Evolutionary conservation across 2,329 filamentous ascomycete species (phyloP), one percentile per base, ranked within the genome.

Genomic region (Exophiala viscosa): DNA sequence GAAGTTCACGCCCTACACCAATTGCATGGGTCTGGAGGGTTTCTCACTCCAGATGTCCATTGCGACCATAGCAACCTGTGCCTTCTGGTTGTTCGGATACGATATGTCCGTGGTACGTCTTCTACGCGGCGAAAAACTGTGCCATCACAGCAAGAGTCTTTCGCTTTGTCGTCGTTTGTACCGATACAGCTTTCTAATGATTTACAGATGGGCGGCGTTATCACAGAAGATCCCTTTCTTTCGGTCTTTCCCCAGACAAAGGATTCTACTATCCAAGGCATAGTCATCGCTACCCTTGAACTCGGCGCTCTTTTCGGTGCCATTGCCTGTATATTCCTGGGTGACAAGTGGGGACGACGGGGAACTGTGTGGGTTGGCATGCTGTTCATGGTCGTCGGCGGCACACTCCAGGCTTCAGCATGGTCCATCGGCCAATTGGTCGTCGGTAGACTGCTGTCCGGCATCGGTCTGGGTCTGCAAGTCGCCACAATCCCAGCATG

Each of bases 381-480:
- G 23, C 49, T 62, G 2, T 69, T 73, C 39, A 75, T 76, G 72
- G 61, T 76, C 4, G 58, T 75, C 20, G 74, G 74, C 8, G 69
- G 73, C 0, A 62, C 68, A 9, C 69, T 76, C 17, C 68, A 75
- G 18, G 66, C 66, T 0, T 68, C 68, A 2, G 70, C 74, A 0
- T 70, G 65, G 31, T 66, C 64, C 0, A 55, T 73, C 1, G 65
- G 65, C 1, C 74, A 77, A 52, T 66, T 78, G 31, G 63, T 67
- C 39, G 67, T 76, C n/a, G 75, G 75, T n/a, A 68, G 75, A 35
- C 69, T 75, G 20, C 66, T 78, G 17, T 74, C 76, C 3, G 78
- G 66, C n/a, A 54, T 57, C 13, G 57, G 57, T 38, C 44, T 53
- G 15, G 57, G 57, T 10, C 32, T 70, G 54, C 65, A 71, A 53